Conservation (phyloP, 192 early-diverging fungal species). For the Umbelopsis isabellina region DNA sequence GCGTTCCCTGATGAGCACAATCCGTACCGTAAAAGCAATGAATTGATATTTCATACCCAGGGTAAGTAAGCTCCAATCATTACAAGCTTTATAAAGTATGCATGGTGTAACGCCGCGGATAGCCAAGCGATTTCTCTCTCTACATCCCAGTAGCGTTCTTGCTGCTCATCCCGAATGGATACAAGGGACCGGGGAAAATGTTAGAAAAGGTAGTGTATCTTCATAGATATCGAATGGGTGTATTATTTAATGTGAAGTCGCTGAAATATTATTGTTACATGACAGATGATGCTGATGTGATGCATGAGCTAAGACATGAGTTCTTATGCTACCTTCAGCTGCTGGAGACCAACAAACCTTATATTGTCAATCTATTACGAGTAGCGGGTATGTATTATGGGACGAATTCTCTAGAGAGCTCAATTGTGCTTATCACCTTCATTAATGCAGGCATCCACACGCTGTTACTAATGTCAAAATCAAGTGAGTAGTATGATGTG, state of each 20-base stretch:
- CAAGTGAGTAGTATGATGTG: slow-evolving; percentile 44
- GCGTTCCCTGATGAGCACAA: slow-evolving; percentile 72
- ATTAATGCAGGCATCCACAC: slow-evolving; percentile 45
- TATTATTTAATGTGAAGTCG: background rate
- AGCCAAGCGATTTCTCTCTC: slow-evolving; percentile 52
- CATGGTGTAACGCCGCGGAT: background rate
- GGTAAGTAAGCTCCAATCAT: slow-evolving; percentile 25
- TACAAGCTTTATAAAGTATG: background rate
- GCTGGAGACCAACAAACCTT: slow-evolving; percentile 69
- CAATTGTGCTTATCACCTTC: no score
- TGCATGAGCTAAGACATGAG: slow-evolving; percentile 48
- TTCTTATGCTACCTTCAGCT: slow-evolving; percentile 65
- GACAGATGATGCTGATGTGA: slow-evolving; percentile 35
- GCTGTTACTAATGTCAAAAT: slow-evolving; percentile 59
- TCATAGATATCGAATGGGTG: background rate
- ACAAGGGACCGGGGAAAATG: slow-evolving; percentile 43
- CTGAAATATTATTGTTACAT: background rate
- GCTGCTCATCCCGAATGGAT: slow-evolving; percentile 61
- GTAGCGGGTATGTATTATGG: slow-evolving; percentile 46
- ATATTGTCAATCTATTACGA: slow-evolving; percentile 61
- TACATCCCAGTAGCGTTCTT: slow-evolving; percentile 70
- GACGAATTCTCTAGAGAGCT: background rate
- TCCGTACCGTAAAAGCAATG: slow-evolving; percentile 45
- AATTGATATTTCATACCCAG: slow-evolving; percentile 66
- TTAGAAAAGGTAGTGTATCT: slow-evolving; percentile 25